These are phyloP conservation scores for Graphiopsis chlorocephala DNA, from an alignment of 2,329 filamentous ascomycete genomes.

Conservation along the genomic window DNA sequence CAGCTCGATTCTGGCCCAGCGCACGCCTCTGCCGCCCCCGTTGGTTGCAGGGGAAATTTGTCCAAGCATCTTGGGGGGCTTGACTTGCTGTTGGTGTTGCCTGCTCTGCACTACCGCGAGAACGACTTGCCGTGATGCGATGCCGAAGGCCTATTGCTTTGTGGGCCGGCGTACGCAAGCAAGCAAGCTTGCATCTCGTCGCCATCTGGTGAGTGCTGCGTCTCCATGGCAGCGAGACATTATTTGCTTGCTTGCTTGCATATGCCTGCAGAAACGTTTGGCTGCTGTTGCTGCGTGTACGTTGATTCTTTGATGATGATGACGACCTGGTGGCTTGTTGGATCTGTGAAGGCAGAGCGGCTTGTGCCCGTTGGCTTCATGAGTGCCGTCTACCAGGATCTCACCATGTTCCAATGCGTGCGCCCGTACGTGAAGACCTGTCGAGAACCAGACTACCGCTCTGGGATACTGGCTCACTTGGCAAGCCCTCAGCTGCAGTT, in stretches of 20 bases:
- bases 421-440: neutral
- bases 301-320: neutral
- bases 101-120: constrained; percentile 1
- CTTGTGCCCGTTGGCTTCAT: neutral
- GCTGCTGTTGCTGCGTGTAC: neutral
- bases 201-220: neutral
- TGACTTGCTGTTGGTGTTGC: neutral
- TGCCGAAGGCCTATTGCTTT: neutral
- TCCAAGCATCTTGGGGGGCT: constrained; percentile 14
- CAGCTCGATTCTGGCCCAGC: constrained; percentile 11
- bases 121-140: constrained; percentile 3
- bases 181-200: too few species aligned
- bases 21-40: constrained; percentile 9
- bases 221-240: neutral
- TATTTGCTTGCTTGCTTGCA: neutral
- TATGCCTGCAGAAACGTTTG: neutral
- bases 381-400: too few species aligned
- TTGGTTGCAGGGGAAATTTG: constrained; percentile 16
- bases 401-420: neutral
- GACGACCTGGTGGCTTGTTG: too few species aligned
- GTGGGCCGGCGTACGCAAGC: neutral
- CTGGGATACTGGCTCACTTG: neutral
- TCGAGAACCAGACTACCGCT: neutral
- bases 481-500: neutral
- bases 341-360: neutral